Evolutionary conservation across 176 grass and related monocot genomes (phyloP), one percentile per base, ranked within the genome.

Genomic region (Musa troglodytarum): DNA sequence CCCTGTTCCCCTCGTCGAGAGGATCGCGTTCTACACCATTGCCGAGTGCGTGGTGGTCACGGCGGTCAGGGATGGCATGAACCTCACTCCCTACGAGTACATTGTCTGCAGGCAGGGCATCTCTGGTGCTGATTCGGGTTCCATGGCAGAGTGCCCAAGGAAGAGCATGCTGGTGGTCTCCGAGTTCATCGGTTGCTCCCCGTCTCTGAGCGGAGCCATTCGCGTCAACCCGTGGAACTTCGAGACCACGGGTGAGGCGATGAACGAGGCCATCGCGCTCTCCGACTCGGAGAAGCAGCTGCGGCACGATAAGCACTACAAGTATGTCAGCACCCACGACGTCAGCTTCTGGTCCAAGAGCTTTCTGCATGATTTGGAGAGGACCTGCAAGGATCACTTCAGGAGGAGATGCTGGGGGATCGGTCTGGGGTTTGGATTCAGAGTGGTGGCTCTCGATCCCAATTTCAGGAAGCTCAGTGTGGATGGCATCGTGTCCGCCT

Each of bases 151-250:
- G 5, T 81, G 78, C 34, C 84, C 75, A 3, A 93, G 88, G 56
- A 90, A 86, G 83, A 99, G 95, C 78, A 94, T 99, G 95, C 76
- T 99, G 26, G 95, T 99, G 11, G 74, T 99, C 13, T 99, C 95
- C 17, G 95, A 99, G 73, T 99, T 99, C 79, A 99, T 99, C 65
- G 95, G 95, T 11, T 99, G 95, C 50, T 99, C 95, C 61, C 95
- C 95, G 0, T 99, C 95, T 12, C 63, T 99, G 69, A 94, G 95
- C 22, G 95, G 95, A 71, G 95, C 95, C 13, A 99, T 99, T 67
- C 84, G 95, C 12, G 69, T 91, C 53, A 99, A 99, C 69, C 95
- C 95, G 11, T 99, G 96, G 96, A 99, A 99, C 62, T 79, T 92
- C 53, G 91, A 99, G 74, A 73, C 91, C 19, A 92, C 88, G 0